Evolutionary conservation across 805 yeast species (phyloP), one percentile per base, ranked within the genome.

Genomic region (Sugiyamaella qingdaonensis): DNA sequence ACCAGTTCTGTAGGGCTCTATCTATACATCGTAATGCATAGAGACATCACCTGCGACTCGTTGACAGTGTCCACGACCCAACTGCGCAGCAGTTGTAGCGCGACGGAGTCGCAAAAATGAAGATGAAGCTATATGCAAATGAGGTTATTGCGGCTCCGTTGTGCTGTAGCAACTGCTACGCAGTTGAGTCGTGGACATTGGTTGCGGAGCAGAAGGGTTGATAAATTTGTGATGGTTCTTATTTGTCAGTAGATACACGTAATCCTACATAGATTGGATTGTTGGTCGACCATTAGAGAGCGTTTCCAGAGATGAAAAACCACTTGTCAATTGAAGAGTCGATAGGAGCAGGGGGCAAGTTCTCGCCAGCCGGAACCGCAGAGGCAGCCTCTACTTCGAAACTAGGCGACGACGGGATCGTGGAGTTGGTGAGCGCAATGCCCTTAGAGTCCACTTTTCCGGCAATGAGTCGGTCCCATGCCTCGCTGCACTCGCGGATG

Each of bases 281-380:
- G 10, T 9, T 16, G 10, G 18, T 10, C 24, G 16, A 24, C 4
- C 33, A 31, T 50, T 62, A 63, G 18, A 59, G 64, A 55, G 64
- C 58, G 53, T 71, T 70, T 48, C 78, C 77, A 48, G 78, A 88
- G 69, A 92, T 92, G 84, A 83, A 92, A 82, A 94, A 92, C 99
- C 99, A 92, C 78, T 92, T 92, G 81, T 92, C 98, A 70, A 92
- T 77, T 53, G 97, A 88, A 75, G 87, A 82, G 79, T 92, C 99
- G 72, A 94, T 88, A 73, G 97, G 95, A 59, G 95, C 97, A 70
- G 91, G 90, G 59, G 91, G 80, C 61, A 76, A 72, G 61, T 86
- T 81, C 63, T 80, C 65, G 64, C 88, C 95, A 54, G 80, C 78
- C 63, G 97, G 95, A 50, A 63, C 49, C 52, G 51, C 56, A 52